phyloP scores from a whole-genome alignment of 768 basidiomycete species.

The Auriscalpium vulgare region DNA sequence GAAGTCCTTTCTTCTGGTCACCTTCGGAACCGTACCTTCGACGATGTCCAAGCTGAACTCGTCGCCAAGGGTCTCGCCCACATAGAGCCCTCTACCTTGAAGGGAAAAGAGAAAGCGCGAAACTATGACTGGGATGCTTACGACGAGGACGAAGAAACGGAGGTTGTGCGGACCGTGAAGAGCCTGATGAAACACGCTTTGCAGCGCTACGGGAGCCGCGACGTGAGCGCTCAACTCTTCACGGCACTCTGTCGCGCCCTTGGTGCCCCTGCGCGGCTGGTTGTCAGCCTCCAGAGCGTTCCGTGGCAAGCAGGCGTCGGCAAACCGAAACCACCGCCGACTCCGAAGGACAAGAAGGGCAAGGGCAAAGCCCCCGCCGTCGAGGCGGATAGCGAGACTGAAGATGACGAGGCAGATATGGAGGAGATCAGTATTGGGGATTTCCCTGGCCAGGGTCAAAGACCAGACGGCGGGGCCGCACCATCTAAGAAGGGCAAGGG shows the following conservation, averaged over 20 bases:
- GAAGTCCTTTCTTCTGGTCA: slow-evolving; percentile 55
- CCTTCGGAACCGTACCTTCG: slow-evolving; percentile 69
- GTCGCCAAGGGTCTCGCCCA: not conserved
- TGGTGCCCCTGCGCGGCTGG: slow-evolving; percentile 78
- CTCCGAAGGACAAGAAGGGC: slow-evolving; percentile 33
- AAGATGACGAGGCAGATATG: slow-evolving; percentile 28
- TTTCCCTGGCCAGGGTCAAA: slow-evolving; percentile 33
- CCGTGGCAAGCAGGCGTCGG: slow-evolving; percentile 76
- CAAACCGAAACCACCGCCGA: slow-evolving; percentile 41
- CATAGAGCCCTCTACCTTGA: slow-evolving; percentile 15
- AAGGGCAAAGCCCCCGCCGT: slow-evolving; percentile 18
- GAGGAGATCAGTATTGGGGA: slow-evolving; percentile 26
- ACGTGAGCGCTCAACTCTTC: slow-evolving; percentile 85
- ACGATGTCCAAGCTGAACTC: slow-evolving; percentile 46
- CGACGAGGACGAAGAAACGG: slow-evolving; percentile 39
- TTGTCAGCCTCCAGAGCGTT: slow-evolving; percentile 86
- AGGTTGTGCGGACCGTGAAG: slow-evolving; percentile 66
- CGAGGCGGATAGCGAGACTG: slow-evolving; percentile 21
- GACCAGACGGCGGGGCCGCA: slow-evolving; percentile 30
- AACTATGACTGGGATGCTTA: slow-evolving; percentile 13
- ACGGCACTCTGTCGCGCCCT: slow-evolving; percentile 83
- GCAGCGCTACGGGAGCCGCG: slow-evolving; percentile 71
- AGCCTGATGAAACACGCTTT: slow-evolving; percentile 92
- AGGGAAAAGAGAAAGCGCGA: slow-evolving; percentile 21
- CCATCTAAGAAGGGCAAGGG: slow-evolving; percentile 41